Percentiles rank a stretch among this genome's conserved stretches.
phyloP scores from a whole-genome alignment of 805 yeast genomes.

The Candida alai region DNA sequence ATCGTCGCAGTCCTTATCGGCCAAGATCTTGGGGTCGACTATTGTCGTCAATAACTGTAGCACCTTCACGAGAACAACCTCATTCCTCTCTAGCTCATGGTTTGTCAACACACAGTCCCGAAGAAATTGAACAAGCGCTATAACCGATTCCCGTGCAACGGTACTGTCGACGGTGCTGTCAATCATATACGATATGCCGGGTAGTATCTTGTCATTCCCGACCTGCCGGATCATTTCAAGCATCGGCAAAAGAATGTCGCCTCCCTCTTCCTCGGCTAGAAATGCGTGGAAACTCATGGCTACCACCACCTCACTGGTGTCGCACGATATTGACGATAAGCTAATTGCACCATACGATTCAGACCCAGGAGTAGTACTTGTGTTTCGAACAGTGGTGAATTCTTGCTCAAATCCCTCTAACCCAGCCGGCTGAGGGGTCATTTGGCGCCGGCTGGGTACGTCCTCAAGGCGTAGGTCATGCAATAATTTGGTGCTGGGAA shows the following conservation, averaged over 20 bases:
- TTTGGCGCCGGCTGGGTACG: no score
- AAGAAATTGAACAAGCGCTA: constrained; percentile 20
- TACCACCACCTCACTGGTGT: no score
- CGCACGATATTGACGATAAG: no score
- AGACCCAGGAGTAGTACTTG: constrained; percentile 7
- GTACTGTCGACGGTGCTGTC: constrained; percentile 1
- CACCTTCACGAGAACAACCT: constrained; percentile 31
- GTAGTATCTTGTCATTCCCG: constrained; percentile 7
- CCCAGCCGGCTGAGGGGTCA: neutral
- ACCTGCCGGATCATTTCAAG: no score
- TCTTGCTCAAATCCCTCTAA: constrained; percentile 7
- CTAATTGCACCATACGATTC: no score
- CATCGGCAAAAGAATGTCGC: no score
- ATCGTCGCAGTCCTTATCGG: constrained; percentile 41
- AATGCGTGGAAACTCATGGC: no score
- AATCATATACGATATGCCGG: constrained; percentile 3
- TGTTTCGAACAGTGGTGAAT: constrained; percentile 7
- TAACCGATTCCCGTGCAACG: constrained; percentile 4
- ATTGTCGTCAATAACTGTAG: neutral
- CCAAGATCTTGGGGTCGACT: neutral
- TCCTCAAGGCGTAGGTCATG: no score
- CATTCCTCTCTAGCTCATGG: constrained; percentile 35
- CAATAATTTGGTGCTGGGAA: no score
- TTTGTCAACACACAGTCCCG: constrained; percentile 29
- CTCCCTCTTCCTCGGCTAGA: no score